A percentile compares a stretch with the other conserved stretches of the same genome.
phyloP scores from a whole-genome alignment of 768 basidiomycete genomes.

The Serpula lacrymans region DNA sequence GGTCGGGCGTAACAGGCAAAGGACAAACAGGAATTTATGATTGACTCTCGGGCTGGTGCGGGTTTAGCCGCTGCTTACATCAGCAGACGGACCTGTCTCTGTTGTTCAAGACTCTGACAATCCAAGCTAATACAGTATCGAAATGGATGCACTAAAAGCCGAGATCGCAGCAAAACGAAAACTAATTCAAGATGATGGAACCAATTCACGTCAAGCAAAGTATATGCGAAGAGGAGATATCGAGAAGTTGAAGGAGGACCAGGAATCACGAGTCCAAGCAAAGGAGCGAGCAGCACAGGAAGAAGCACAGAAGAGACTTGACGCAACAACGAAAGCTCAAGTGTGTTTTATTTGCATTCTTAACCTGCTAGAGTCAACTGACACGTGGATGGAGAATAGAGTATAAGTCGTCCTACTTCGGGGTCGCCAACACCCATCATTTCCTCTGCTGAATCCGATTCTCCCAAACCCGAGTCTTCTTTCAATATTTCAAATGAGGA shows the following conservation, averaged over 20 bases:
- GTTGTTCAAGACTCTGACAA: conserved; percentile 15
- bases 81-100: conserved; percentile 20
- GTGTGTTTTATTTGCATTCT: conserved; percentile 35
- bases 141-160: conserved; percentile 88
- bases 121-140: neutral
- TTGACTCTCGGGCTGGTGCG: conserved; percentile 22
- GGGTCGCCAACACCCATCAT: conserved; percentile 36
- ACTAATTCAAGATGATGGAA: conserved; percentile 46
- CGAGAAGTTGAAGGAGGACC: conserved; percentile 57
- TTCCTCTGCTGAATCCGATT: conserved; percentile 32
- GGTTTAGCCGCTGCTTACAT: conserved; percentile 31
- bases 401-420: conserved; percentile 36
- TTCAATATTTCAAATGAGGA: conserved; percentile 96
- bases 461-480: conserved; percentile 35
- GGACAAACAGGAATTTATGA: conserved; percentile 10
- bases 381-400: conserved; percentile 48
- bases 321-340: conserved; percentile 32
- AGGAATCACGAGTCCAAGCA: conserved; percentile 25
- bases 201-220: conserved; percentile 58
- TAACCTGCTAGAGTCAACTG: conserved; percentile 19
- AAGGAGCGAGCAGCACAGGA: conserved; percentile 31
- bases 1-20: conserved; percentile 42
- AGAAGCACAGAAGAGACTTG: conserved; percentile 15
- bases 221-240: conserved; percentile 93
- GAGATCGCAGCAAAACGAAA: conserved; percentile 90